Conservation (phyloP, 2,329 filamentous ascomycete species). For the Beauveria scarabaeidicola region DNA sequence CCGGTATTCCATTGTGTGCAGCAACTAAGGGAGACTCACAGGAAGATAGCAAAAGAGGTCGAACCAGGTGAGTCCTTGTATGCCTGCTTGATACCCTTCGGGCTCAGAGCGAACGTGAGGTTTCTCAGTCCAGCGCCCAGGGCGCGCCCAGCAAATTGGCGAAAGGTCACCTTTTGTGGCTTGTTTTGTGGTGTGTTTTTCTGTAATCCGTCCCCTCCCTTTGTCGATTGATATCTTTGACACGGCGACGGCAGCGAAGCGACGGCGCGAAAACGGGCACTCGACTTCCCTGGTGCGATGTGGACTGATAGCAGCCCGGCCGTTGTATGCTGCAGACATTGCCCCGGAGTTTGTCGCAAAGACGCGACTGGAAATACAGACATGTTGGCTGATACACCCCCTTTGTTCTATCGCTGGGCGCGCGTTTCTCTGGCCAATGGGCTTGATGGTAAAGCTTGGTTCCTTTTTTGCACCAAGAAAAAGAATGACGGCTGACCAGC, state of each 20-base stretch:
- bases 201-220: conserved; percentile 12
- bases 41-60: conserved; percentile 22
- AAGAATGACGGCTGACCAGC: conserved; percentile 6
- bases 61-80: conserved; percentile 25
- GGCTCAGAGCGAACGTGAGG: conserved; percentile 25
- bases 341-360: conserved; percentile 23
- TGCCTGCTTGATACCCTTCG: conserved; percentile 26
- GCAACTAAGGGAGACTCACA: conserved; percentile 19
- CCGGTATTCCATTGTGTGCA: no score
- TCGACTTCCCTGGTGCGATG: conserved; percentile 21
- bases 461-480: neutral
- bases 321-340: conserved; percentile 22
- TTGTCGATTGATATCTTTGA: conserved; percentile 21
- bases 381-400: conserved; percentile 18
- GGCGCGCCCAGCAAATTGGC: conserved; percentile 21
- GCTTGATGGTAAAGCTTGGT: neutral
- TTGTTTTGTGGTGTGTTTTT: conserved; percentile 16
- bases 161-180: conserved; percentile 24
- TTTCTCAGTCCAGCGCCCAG: conserved; percentile 28
- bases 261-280: conserved; percentile 22
- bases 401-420: neutral
- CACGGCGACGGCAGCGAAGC: conserved; percentile 21
- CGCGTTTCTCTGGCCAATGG: neutral
- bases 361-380: conserved; percentile 26
- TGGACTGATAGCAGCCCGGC: conserved; percentile 25